Percentiles rank a stretch among this genome's conserved stretches.
phyloP scores from a whole-genome alignment of 176 grass and related monocot genomes.

The Lolium rigidum region DNA sequence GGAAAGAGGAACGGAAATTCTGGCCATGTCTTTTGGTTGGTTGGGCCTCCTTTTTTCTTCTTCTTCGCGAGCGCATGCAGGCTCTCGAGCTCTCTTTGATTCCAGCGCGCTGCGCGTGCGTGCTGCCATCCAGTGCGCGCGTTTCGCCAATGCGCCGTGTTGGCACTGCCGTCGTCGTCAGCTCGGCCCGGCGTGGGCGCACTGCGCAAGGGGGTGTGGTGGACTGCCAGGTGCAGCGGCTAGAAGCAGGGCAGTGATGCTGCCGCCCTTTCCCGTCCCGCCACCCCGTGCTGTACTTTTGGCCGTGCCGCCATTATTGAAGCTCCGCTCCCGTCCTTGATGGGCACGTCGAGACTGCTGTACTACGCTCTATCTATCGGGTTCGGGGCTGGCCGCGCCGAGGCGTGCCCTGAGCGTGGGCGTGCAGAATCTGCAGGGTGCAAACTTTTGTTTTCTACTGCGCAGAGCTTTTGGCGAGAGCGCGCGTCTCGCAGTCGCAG shows the following conservation, averaged over 20 bases:
- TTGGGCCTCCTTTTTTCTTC: background rate
- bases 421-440: slow-evolving; percentile 33
- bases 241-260: background rate
- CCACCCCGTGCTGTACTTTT: slow-evolving; percentile 35
- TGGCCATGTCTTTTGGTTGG: background rate
- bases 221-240: background rate
- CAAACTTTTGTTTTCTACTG: slow-evolving; percentile 54
- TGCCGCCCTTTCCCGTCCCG: slow-evolving; percentile 19
- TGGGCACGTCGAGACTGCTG: background rate
- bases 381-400: background rate
- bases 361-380: background rate
- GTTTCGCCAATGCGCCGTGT: no score
- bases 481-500: background rate
- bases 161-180: background rate
- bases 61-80: background rate
- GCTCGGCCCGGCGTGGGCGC: background rate
- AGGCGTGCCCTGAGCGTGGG: slow-evolving; percentile 29
- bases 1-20: background rate
- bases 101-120: background rate
- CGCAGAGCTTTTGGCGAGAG: background rate
- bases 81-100: background rate
- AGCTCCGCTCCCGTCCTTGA: slow-evolving; percentile 10
- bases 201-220: background rate
- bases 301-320: slow-evolving; percentile 45
- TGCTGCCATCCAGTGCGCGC: background rate